Evolutionary conservation across 1,284 basidiomycete genomes (phyloP).

Genomic region (Ceratorhiza oryzae-sativae): DNA sequence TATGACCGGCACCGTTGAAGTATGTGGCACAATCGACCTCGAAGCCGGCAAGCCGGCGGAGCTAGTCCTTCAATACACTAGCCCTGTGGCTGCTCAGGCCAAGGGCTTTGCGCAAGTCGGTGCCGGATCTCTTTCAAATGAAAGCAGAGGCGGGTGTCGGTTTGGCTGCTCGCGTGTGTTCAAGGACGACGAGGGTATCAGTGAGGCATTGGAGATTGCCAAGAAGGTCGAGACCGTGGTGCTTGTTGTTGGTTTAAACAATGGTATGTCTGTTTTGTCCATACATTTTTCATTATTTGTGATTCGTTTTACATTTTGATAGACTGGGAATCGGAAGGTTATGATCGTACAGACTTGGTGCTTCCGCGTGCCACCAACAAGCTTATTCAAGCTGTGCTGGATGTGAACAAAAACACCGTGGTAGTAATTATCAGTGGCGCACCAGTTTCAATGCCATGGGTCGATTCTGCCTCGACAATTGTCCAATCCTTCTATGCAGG

Average conservation of each 20-base stretch:
- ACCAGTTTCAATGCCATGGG: constrained; percentile 62
- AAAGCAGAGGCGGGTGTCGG: constrained; percentile 57
- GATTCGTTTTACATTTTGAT: constrained; percentile 41
- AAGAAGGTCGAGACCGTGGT: constrained; percentile 64
- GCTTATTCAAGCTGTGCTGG: constrained; percentile 47
- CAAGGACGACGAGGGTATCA: constrained; percentile 63
- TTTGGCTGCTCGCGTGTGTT: constrained; percentile 56
- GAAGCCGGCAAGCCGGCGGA: constrained; percentile 55
- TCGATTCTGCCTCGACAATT: constrained; percentile 59
- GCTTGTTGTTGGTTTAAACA: constrained; percentile 68
- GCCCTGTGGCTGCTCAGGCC: constrained; percentile 49
- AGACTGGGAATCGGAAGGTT: constrained; percentile 75
- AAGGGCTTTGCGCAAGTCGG: constrained; percentile 47
- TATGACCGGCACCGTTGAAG: constrained; percentile 45
- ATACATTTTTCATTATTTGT: no score
- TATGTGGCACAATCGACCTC: constrained; percentile 33
- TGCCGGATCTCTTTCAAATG: constrained; percentile 25
- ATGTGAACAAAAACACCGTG: constrained; percentile 53
- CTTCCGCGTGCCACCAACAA: constrained; percentile 59
- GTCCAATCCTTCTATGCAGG: constrained; percentile 64
- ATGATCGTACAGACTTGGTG: constrained; percentile 64
- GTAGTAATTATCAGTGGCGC: constrained; percentile 59
- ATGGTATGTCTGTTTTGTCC: constrained; percentile 47
- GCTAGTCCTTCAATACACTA: constrained; percentile 52
- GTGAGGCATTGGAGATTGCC: constrained; percentile 66